A percentile compares a stretch with the other conserved stretches of the same genome.
Evolutionary conservation across 108 stramenopile genomes (phyloP).

Genomic region (Fistulifera pelliculosa): DNA sequence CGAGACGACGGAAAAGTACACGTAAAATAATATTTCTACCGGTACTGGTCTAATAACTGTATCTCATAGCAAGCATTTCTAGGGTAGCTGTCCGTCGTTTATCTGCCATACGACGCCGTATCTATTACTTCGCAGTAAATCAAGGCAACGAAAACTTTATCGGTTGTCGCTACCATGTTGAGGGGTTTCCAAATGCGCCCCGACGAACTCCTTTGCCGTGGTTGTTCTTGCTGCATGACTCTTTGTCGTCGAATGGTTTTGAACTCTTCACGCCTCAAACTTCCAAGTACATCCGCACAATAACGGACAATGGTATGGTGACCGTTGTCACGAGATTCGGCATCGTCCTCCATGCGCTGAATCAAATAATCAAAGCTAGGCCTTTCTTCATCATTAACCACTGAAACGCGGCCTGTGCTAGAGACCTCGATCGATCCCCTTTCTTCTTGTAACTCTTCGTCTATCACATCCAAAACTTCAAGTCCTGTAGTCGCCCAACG

Average conservation of each 20-base stretch:
- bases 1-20: no score
- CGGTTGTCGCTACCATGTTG: no score
- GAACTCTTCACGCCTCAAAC: conserved; percentile 69
- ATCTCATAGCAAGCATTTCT: no score
- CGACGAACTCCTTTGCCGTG: neutral
- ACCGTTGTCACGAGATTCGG: conserved; percentile 7
- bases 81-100: no score
- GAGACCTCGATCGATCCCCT: conserved; percentile 31
- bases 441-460: conserved; percentile 57
- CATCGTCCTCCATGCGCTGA: conserved; percentile 64
- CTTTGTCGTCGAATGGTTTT: conserved; percentile 15
- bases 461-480: conserved; percentile 63
- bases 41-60: no score
- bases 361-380: conserved; percentile 51
- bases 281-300: conserved; percentile 79
- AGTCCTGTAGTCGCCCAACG: conserved; percentile 66
- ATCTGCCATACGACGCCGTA: no score
- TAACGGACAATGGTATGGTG: conserved; percentile 77
- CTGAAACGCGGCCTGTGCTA: conserved; percentile 4
- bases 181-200: neutral
- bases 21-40: no score
- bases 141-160: no score
- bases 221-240: conserved; percentile 1
- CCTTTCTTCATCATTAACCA: conserved; percentile 1
- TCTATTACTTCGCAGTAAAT: no score